Percentiles rank a stretch among this genome's conserved stretches.
Conservation (phyloP, 2,329 filamentous ascomycete genomes). For the Lachnellula arida region DNA sequence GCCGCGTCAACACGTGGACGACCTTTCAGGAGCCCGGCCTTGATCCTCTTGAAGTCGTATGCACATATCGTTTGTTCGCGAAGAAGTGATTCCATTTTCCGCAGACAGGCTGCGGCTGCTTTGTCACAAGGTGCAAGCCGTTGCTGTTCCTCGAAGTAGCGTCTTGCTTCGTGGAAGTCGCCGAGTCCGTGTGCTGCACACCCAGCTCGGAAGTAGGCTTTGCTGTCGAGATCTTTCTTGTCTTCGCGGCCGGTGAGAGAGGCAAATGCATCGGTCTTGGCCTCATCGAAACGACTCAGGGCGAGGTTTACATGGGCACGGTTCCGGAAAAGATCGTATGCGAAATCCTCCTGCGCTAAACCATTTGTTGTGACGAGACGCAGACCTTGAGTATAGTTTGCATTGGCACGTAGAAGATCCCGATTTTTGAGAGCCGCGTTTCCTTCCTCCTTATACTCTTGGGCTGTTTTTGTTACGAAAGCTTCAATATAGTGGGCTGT, state of each 20-base stretch:
- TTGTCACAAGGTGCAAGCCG: conserved; percentile 30
- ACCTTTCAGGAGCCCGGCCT: conserved; percentile 31
- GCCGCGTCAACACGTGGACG: conserved; percentile 44
- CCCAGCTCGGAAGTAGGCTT: conserved; percentile 35
- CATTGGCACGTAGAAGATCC: conserved; percentile 21
- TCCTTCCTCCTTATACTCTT: conserved; percentile 26
- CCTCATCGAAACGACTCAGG: conserved; percentile 33
- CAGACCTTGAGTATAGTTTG: conserved; percentile 29
- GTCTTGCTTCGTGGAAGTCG: conserved; percentile 30
- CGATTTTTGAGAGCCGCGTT: conserved; percentile 27
- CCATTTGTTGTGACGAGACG: conserved; percentile 7
- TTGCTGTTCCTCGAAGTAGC: conserved; percentile 17
- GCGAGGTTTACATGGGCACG: conserved; percentile 33
- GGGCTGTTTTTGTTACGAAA: conserved; percentile 8
- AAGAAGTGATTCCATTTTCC: conserved; percentile 27
- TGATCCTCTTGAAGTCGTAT: conserved; percentile 39
- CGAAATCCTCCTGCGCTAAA: conserved; percentile 19
- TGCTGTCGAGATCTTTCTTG: conserved; percentile 27
- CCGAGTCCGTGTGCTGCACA: conserved; percentile 35
- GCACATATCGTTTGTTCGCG: conserved; percentile 37
- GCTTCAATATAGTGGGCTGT: conserved; percentile 4
- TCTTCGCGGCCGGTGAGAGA: conserved; percentile 26
- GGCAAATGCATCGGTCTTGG: conserved; percentile 28
- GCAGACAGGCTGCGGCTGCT: neutral
- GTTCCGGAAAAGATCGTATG: conserved; percentile 31